Evolutionary conservation across 768 basidiomycete genomes (phyloP).

Genomic region (Russula vinacea): DNA sequence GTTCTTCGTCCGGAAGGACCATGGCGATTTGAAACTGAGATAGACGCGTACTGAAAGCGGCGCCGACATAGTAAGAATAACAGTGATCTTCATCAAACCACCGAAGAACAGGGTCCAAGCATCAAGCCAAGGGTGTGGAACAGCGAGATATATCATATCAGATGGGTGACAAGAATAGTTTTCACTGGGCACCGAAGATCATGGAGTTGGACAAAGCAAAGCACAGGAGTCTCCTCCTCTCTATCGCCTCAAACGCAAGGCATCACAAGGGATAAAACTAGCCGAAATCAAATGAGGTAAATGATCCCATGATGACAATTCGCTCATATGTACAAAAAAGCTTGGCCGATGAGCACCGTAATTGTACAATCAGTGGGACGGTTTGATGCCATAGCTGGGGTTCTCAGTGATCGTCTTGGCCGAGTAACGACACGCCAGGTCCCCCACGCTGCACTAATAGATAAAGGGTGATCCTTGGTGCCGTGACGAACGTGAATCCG

Average conservation of each 20-base stretch:
- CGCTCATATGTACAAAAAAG: neutral
- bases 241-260: neutral
- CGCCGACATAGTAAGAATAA: neutral
- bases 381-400: neutral
- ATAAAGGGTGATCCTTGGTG: neutral
- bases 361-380: neutral
- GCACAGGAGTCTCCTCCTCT: neutral
- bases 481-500: neutral
- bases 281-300: neutral
- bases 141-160: neutral
- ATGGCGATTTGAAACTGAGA: neutral
- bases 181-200: neutral
- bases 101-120: neutral
- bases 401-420: neutral
- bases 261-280: neutral
- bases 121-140: neutral
- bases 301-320: conserved; percentile 3
- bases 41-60: neutral
- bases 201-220: neutral
- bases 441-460: neutral
- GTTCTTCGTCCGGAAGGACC: neutral
- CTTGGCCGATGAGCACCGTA: neutral
- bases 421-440: neutral
- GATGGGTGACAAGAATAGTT: neutral
- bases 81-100: neutral